These are phyloP conservation scores for Amniculicola lignicola DNA, from an alignment of 495 filamentous ascomycete species.

Conservation along the genomic window DNA sequence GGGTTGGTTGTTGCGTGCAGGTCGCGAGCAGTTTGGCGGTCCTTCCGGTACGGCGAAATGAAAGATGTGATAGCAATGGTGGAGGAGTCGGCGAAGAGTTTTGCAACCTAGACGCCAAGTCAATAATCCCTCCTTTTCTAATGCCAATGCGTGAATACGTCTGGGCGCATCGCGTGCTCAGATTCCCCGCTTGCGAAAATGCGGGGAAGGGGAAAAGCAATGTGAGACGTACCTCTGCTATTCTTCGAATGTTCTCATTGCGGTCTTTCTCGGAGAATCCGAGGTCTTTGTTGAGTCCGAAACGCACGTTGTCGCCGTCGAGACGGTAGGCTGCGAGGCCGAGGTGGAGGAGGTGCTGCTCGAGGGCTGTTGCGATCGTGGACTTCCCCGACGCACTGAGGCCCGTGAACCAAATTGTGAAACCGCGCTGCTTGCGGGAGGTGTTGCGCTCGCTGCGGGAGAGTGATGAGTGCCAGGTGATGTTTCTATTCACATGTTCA, in stretches of 20 bases:
- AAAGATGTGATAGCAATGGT: constrained; percentile 90
- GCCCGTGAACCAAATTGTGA: constrained; percentile 97
- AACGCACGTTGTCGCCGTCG: constrained; percentile 97
- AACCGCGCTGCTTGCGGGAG: constrained; percentile 77
- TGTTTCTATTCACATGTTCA: constrained; percentile 63
- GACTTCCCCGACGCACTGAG: constrained; percentile 95
- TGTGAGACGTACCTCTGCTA: constrained; percentile 65
- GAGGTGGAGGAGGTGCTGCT: constrained; percentile 87
- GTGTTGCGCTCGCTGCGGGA: constrained; percentile 77
- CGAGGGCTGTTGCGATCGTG: constrained; percentile 90
- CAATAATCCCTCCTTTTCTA: background rate
- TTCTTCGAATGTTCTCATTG: constrained; percentile 94
- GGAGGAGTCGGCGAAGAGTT: constrained; percentile 88
- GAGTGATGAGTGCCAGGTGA: constrained; percentile 94
- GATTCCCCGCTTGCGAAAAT: background rate
- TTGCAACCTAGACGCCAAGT: constrained; percentile 63
- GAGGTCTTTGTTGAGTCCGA: constrained; percentile 95
- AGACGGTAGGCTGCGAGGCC: constrained; percentile 83
- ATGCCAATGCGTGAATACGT: background rate
- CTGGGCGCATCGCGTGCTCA: constrained; percentile 22
- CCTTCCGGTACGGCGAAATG: constrained; percentile 89
- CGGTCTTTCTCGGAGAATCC: constrained; percentile 90
- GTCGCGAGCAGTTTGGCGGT: constrained; percentile 75
- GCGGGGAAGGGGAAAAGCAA: background rate
- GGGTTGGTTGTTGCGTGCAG: constrained; percentile 59